These are phyloP conservation scores for Cenchrus purpureus DNA, from an alignment of 176 grass and related monocot species.

Conservation along the genomic window DNA sequence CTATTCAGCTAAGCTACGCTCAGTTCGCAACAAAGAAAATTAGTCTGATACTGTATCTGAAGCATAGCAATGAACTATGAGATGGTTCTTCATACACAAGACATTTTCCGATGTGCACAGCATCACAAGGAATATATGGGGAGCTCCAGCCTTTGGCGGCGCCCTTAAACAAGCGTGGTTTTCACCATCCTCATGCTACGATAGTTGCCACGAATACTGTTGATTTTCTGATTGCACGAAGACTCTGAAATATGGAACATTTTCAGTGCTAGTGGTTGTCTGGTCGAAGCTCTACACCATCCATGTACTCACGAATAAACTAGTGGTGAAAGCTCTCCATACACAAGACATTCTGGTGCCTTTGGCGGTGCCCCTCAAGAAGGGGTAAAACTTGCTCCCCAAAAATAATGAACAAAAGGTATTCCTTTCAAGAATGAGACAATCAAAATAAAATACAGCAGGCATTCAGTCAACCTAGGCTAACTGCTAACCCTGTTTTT, in stretches of 20 bases:
- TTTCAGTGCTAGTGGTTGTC: neutral
- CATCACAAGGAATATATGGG: neutral
- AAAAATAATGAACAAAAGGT: neutral
- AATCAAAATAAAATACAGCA: constrained; percentile 9
- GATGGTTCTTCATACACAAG: too few relatives aligned
- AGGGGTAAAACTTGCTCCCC: constrained; percentile 33
- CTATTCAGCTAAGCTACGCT: too few relatives aligned
- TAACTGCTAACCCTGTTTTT: neutral
- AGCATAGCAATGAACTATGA: too few relatives aligned
- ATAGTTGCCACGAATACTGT: neutral
- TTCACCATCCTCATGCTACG: neutral
- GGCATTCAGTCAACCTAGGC: constrained; percentile 64
- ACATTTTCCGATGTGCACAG: neutral
- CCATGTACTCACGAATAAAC: neutral
- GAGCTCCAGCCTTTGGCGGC: constrained; percentile 20
- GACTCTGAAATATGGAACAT: neutral
- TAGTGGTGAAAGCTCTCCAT: neutral
- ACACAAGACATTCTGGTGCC: neutral
- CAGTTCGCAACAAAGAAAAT: too few relatives aligned
- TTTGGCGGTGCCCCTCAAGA: constrained; percentile 40
- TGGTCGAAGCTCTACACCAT: neutral
- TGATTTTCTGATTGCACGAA: neutral
- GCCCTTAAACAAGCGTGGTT: constrained; percentile 15
- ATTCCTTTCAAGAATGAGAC: constrained; percentile 28
- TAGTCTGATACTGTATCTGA: too few relatives aligned